Percentiles rank a stretch among this genome's conserved stretches.
phyloP scores from a whole-genome alignment of 257 asterid species.

The Capsicum rhomboideum region DNA sequence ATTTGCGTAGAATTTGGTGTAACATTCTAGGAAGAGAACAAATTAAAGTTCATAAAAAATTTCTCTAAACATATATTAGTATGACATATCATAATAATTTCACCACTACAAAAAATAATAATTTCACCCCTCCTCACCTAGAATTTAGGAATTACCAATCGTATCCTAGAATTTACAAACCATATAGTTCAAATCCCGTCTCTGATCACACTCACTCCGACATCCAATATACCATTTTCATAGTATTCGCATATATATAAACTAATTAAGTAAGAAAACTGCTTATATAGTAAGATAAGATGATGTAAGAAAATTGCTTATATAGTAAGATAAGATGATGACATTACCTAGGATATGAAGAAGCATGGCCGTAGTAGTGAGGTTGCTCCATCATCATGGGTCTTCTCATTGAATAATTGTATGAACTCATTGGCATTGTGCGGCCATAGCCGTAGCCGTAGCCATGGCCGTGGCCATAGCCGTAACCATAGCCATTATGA shows the following conservation, averaged over 20 bases:
- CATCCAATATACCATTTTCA: background rate
- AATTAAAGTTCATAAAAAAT: background rate
- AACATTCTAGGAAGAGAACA: background rate
- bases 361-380: background rate
- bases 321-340: background rate
- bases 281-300: background rate
- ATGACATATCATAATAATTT: background rate
- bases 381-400: background rate
- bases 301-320: background rate
- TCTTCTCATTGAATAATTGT: background rate
- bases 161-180: background rate
- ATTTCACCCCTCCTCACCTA: background rate
- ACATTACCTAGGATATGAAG: background rate
- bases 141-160: no score
- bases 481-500: background rate
- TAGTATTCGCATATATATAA: background rate
- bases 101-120: background rate
- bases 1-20: background rate
- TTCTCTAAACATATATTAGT: background rate
- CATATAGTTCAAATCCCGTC: background rate
- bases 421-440: background rate
- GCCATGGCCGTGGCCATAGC: background rate
- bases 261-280: background rate
- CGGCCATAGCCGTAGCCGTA: background rate
- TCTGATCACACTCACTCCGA: background rate